These are phyloP conservation scores for Scheffersomyces parashehatae DNA, from an alignment of 1,139 yeast genomes.

Conservation along the genomic window DNA sequence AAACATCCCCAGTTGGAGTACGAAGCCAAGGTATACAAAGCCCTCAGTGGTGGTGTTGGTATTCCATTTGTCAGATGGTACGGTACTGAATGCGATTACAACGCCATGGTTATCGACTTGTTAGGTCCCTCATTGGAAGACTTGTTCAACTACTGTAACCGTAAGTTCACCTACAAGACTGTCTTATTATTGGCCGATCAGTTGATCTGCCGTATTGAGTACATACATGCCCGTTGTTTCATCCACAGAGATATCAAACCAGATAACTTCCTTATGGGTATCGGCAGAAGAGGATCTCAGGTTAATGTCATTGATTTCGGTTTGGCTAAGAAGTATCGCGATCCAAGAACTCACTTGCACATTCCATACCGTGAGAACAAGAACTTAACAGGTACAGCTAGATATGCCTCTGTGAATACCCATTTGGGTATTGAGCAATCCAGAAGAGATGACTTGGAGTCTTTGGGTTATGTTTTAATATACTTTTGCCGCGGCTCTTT, in stretches of 20 bases:
- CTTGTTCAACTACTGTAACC: constrained; percentile 90
- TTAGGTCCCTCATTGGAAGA: constrained; percentile 96
- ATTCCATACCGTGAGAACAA: constrained; percentile 96
- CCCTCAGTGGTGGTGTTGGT: constrained; percentile 95
- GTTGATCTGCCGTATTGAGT: constrained; percentile 89
- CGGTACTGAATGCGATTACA: constrained; percentile 95
- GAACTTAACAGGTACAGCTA: constrained; percentile 95
- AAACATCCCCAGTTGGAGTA: constrained; percentile 97
- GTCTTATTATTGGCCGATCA: constrained; percentile 93
- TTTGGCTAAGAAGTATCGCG: constrained; percentile 92
- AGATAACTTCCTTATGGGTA: constrained; percentile 95
- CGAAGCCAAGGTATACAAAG: constrained; percentile 93
- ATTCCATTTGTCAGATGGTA: constrained; percentile 97
- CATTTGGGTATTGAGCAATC: constrained; percentile 97
- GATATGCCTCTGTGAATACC: constrained; percentile 94
- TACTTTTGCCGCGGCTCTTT: constrained; percentile 93
- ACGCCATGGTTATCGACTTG: constrained; percentile 95
- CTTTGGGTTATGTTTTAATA: constrained; percentile 91
- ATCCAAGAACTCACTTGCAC: constrained; percentile 92
- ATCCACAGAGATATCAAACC: constrained; percentile 94
- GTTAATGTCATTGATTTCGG: constrained; percentile 97
- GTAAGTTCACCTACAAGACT: constrained; percentile 91
- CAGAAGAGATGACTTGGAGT: constrained; percentile 94
- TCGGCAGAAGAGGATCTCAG: constrained; percentile 92
- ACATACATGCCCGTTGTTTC: constrained; percentile 92